Percentiles rank a stretch among this genome's conserved stretches.
phyloP scores from a whole-genome alignment of 2,329 filamentous ascomycete genomes.

The Talaromyces islandicus region DNA sequence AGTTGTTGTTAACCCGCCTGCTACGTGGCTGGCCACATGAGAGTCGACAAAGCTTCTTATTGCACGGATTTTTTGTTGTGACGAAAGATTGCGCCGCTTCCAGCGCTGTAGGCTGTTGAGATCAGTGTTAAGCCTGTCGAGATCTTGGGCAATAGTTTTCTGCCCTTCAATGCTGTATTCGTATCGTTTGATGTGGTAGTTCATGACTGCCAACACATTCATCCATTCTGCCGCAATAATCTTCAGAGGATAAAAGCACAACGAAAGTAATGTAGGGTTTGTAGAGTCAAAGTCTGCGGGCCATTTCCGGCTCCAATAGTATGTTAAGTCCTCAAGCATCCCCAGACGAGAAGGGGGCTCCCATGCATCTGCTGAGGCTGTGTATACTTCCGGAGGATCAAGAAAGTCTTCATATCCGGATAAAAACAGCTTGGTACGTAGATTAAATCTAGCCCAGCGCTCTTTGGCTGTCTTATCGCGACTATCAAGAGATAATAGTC shows the following conservation, averaged over 20 bases:
- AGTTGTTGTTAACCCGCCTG: background rate
- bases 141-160: background rate
- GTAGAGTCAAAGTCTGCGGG: background rate
- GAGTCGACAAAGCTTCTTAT: background rate
- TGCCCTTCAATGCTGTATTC: background rate
- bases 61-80: background rate
- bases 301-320: background rate
- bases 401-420: background rate
- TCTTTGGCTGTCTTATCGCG: background rate
- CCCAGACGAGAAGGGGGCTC: background rate
- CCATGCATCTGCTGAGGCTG: background rate
- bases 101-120: background rate
- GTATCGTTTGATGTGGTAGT: background rate
- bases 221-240: background rate
- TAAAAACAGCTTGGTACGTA: background rate
- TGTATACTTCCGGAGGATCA: background rate
- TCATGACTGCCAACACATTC: background rate
- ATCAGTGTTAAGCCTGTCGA: background rate
- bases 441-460: background rate
- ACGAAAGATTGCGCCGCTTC: background rate
- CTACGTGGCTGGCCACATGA: background rate
- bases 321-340: background rate
- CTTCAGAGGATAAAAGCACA: background rate
- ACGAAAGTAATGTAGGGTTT: background rate
- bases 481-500: background rate